Percentiles rank a stretch among this genome's conserved stretches.
Evolutionary conservation across 257 asterid genomes (phyloP).

Genomic region (Mentha longifolia): DNA sequence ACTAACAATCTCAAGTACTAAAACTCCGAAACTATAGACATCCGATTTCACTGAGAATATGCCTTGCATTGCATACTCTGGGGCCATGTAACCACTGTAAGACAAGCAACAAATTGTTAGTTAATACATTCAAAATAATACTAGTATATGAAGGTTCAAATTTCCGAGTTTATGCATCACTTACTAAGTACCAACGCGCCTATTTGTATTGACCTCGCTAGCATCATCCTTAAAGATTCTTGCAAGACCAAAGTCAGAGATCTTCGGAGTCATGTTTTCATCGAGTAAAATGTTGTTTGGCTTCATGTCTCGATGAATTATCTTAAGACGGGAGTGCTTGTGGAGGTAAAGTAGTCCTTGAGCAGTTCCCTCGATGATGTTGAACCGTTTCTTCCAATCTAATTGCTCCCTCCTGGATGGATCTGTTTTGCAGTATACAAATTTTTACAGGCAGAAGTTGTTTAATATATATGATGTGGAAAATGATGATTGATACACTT

Average conservation of each 20-base stretch:
- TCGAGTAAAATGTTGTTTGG: constrained; percentile 63
- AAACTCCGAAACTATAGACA: constrained; percentile 62
- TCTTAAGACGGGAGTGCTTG: constrained; percentile 57
- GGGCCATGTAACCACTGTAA: constrained; percentile 64
- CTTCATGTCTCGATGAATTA: constrained; percentile 65
- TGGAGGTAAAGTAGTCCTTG: constrained; percentile 65
- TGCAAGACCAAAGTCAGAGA: constrained; percentile 72
- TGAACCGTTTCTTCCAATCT: constrained; percentile 34
- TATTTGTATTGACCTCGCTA: constrained; percentile 54
- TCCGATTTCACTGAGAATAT: constrained; percentile 65
- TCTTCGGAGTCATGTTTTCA: constrained; percentile 62
- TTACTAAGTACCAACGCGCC: constrained; percentile 64
- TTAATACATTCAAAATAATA: no score
- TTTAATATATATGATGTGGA: not conserved
- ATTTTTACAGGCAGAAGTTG: no score
- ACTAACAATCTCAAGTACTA: constrained; percentile 58
- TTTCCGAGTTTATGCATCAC: constrained; percentile 23
- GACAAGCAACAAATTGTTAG: no score
- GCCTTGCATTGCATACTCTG: constrained; percentile 70
- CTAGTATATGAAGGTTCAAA: no score
- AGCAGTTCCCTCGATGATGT: no score
- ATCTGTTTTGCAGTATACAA: constrained; percentile 24
- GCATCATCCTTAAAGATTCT: constrained; percentile 52
- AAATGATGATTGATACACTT: constrained; percentile 15
- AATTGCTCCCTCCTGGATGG: constrained; percentile 33